Evolutionary conservation across 2,329 filamentous ascomycete species (phyloP), one percentile per base, ranked within the genome.

Genomic region (Mariannaea elegans): DNA sequence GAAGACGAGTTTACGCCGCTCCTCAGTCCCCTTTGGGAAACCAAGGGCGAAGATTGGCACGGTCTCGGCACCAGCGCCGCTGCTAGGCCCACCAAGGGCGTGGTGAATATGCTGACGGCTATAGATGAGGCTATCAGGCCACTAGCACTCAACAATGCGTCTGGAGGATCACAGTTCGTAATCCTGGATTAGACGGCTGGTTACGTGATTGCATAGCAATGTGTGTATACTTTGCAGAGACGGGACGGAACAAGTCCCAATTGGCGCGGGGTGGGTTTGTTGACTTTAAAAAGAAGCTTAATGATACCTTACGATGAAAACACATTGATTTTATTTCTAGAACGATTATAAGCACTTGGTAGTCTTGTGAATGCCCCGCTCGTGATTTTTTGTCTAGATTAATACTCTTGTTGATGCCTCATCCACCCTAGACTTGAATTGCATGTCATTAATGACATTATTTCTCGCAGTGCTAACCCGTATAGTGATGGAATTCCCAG

Each of bases 51-150:
- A 2, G 77, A 76, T 18, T 86, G 83, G 81, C 73, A 75, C 36
- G 83, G 84, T 1, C 78, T 87, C 45, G 69, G 72, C 32, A 77
- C 75, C 3, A 77, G 82, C 52, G 84, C 81, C 2, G 83, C 82
- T 7, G 81, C 77, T 6, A 73, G 70, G 62, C 72, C 75, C 27
- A 71, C 74, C 29, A 69, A 67, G 4, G 75, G 75, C 34, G 79
- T 82, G 8, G 77, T 82, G 27, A 80, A 81, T 54, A 73, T 87
- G 64, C 73, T 87, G 23, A 72, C 72, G 44, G 77, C 78, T 16
- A 74, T 84, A 8, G 82, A 86, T 68, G 79, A 81, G 16, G 77
- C 76, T 13, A 66, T 87, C 24, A 75, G 79, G 39, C 68, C 74
- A n/a, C 59, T 70, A 39, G 58, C 53, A n/a, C 21, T 31, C 23